These are phyloP conservation scores for Candida sanyaensis DNA, from an alignment of 1,139 yeast species.

Conservation along the genomic window DNA sequence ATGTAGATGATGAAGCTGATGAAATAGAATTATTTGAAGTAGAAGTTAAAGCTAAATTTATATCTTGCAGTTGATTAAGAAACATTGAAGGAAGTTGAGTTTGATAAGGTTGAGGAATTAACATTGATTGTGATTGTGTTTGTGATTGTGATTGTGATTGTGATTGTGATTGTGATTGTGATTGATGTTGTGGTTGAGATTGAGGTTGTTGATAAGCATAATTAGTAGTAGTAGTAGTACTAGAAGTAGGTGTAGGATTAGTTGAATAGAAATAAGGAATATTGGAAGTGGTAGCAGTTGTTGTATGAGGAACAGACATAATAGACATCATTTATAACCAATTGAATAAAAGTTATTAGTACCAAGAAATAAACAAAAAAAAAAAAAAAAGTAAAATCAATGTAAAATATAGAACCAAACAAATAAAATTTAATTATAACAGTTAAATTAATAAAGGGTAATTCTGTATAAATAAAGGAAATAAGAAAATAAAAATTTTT, in stretches of 20 bases:
- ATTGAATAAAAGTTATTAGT: too few relatives aligned
- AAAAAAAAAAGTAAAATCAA: background rate
- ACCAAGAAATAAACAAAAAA: background rate
- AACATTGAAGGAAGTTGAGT: slow-evolving; percentile 1
- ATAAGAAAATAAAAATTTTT: too few relatives aligned
- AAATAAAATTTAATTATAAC: too few relatives aligned
- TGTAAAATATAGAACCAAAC: too few relatives aligned
- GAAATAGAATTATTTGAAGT: too few relatives aligned
- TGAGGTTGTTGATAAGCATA: slow-evolving; percentile 1
- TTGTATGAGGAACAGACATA: background rate
- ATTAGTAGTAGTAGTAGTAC: background rate
- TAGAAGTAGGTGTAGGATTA: background rate
- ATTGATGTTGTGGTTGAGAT: background rate
- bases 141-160: background rate
- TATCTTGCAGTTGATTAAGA: background rate
- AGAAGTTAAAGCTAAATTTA: background rate
- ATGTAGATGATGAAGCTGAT: too few relatives aligned
- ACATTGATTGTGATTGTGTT: background rate
- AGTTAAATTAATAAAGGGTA: too few relatives aligned
- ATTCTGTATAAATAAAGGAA: too few relatives aligned
- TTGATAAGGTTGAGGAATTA: background rate
- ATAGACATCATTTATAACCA: background rate
- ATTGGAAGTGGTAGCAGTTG: background rate
- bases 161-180: background rate
- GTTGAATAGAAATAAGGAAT: background rate